Conservation (phyloP, 441 rosid species). For the Corymbia citriodora region DNA sequence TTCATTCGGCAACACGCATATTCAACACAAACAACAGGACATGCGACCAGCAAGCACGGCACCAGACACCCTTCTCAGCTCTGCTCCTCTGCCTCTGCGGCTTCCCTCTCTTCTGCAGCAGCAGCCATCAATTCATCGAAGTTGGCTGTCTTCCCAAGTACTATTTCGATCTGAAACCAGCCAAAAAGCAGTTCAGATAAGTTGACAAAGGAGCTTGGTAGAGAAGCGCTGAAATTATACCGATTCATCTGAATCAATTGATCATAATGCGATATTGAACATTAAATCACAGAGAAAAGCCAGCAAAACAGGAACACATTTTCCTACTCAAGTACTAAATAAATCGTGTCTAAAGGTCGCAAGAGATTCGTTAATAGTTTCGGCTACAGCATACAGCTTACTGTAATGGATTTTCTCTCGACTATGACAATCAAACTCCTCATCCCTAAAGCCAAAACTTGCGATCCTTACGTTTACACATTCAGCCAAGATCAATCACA, state of each 20-base stretch:
- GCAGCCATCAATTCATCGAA: slow-evolving; percentile 78
- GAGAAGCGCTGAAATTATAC: neutral
- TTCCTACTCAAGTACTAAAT: neutral
- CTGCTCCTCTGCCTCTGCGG: slow-evolving; percentile 31
- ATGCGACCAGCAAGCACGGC: neutral
- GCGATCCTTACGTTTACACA: neutral
- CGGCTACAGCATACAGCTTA: neutral
- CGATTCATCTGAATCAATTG: neutral
- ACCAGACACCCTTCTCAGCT: slow-evolving; percentile 14
- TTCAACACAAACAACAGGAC: neutral
- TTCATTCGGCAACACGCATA: neutral
- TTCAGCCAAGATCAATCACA: neutral
- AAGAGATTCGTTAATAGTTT: neutral
- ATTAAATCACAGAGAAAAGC: neutral
- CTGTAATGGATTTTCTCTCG: neutral
- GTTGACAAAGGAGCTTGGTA: neutral
- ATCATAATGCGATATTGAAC: neutral
- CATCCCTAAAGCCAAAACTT: neutral
- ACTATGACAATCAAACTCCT: neutral
- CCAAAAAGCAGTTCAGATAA: neutral
- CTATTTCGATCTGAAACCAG: slow-evolving; percentile 43
- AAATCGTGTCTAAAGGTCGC: neutral
- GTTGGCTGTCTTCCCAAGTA: slow-evolving; percentile 54
- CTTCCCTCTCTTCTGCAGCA: slow-evolving; percentile 45
- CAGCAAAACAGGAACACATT: neutral